Base-by-base conservation (phyloP, 306 rosid species). In the Casuarina cunninghamiana region DNA sequence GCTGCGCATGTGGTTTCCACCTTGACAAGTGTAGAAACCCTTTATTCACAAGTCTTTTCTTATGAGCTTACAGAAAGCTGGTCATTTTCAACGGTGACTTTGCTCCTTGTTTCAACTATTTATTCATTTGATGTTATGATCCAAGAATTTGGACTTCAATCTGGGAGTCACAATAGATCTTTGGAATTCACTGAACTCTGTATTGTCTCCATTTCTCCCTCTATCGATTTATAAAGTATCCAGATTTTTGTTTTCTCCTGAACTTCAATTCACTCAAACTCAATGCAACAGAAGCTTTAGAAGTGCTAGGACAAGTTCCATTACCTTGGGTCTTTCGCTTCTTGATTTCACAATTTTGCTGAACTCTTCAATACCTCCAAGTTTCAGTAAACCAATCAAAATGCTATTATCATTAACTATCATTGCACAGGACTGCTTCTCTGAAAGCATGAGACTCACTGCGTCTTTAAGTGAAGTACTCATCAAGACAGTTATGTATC, bases 391-490 rank as follows among this genome's bases (percentile, higher is more conserved):
- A 84, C 98, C 98, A 71, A 94, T 81, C 79, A 94, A 81, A 73
- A 85, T 79, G 45, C 86, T 87, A 74, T 86, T 86, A 45, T 78
- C 63, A 74, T 88, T 93, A 72, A 94, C 92, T 45, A 94, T 91
- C 86, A 94, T 77, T 15, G 97, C 97, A 88, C 89, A 94, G 45
- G 97, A 89, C 86, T 89, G 92, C 86, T 92, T 94, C 88, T 90
- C 97, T 1, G 75, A 81, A 74, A 94, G 90, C 98, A 94, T 94
- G 82, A 89, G 91, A 88, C 79, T 87, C 72, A 94, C 78, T 73
- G 92, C 93, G 62, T 90, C 94, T 46, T 81, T 83, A 75, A 94
- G 93, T 55, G 35, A 82, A 6, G 93, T 92, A 81, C 83, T 81
- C 93, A 85, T 80, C 48, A 82, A 83, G 77, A 91, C 88, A 2